Evolutionary conservation across 2,329 filamentous ascomycete genomes (phyloP), one percentile per base, ranked within the genome.

Genomic region (Fusarium papillatum): DNA sequence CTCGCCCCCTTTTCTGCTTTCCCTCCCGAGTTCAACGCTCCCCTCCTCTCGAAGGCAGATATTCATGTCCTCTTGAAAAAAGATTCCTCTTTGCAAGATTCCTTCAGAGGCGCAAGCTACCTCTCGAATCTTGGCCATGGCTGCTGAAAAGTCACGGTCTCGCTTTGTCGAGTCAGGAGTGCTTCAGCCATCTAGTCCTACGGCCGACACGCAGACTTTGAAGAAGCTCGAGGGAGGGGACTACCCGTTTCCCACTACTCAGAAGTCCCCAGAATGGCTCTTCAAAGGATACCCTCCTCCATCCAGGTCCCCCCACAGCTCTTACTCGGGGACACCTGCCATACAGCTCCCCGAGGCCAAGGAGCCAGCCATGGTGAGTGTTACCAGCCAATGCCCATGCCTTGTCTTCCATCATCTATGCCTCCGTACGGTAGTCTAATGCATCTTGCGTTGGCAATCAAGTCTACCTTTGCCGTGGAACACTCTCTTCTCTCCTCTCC

Each of bases 141-240:
- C 48, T 62, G 69, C 76, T 10, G 76, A 78, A 61, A 78, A 79
- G 69, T 50, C 66, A 39, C 53, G 29, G 55, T 78, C 76, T 72
- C 76, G 75, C 38, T 78, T 77, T 69, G 24, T 70, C 36, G 76
- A 79, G 76, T 69, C 76, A 55, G 66, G 60, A n/a, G 70, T 73
- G 36, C 64, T 73, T n/a, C 61, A 39, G 29, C 70, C 76, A 17
- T 57, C 76, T 4, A 79, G 76, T 55, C 76, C 76, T 53, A 64
- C 71, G 6, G 61, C 73, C 31, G 75, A 78, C 36, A 29, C 66
- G 34, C 74, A 68, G 11, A 70, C 74, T 4, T 63, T 78, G 55
- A 68, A 76, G 64, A 78, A 38, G 22, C 72, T 76, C 8, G 75
- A 77, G 41, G 76, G 72, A 62, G 72, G 68, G 34, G 70, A 74